Conservation (phyloP, 352 stramenopile species). For the Globisporangium spiculum region DNA sequence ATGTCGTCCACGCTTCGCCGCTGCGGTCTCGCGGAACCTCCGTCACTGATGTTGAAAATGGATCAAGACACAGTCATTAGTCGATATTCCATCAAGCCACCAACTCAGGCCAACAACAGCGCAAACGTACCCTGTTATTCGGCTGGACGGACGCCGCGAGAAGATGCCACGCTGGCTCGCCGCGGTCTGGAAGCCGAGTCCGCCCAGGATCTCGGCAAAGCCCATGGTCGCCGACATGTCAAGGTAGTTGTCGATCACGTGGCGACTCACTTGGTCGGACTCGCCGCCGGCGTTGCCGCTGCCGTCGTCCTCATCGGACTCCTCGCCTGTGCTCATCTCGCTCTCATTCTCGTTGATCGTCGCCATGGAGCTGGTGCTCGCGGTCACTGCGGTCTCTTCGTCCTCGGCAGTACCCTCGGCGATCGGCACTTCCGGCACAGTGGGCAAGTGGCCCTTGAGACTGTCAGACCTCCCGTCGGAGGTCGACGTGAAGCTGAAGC, state of each 20-base stretch:
- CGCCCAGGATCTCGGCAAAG: constrained; percentile 62
- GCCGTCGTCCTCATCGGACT: constrained; percentile 36
- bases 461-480: constrained; percentile 31
- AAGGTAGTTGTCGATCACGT: constrained; percentile 84
- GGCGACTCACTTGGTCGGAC: constrained; percentile 57
- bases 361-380: constrained; percentile 19
- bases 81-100: not conserved
- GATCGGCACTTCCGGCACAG: constrained; percentile 23
- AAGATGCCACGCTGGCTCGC: constrained; percentile 45
- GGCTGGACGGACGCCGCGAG: constrained; percentile 48
- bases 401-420: constrained; percentile 14
- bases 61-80: not conserved
- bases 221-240: constrained; percentile 79
- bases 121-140: constrained; percentile 26
- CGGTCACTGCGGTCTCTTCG: constrained; percentile 7
- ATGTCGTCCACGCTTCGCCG: constrained; percentile 74
- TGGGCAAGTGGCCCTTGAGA: constrained; percentile 14
- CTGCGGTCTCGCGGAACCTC: constrained; percentile 12
- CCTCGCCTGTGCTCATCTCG: constrained; percentile 34
- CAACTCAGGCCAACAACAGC: not conserved
- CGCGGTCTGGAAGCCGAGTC: constrained; percentile 52
- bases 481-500: constrained; percentile 59
- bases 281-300: constrained; percentile 13
- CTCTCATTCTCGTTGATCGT: constrained; percentile 36
- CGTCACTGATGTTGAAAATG: constrained; percentile 13